phyloP scores from a whole-genome alignment of 2,329 filamentous ascomycete genomes.

The Trichoderma breve region DNA sequence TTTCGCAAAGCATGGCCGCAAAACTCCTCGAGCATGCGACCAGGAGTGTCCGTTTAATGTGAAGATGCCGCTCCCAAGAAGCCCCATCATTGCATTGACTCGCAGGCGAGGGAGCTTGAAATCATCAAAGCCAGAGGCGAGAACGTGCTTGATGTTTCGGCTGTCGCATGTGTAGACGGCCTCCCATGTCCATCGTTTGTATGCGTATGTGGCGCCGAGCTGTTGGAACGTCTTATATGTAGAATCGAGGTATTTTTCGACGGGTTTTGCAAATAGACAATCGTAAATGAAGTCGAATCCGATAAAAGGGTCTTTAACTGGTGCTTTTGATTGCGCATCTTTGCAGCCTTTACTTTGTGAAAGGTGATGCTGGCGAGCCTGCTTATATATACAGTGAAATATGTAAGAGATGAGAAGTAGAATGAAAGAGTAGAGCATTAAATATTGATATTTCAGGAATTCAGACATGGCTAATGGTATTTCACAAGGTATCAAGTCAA shows the following conservation, averaged over 20 bases:
- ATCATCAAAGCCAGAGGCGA: slow-evolving; percentile 52
- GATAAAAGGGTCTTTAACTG: slow-evolving; percentile 33
- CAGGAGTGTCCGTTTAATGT: slow-evolving; percentile 47
- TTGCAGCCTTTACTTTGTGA: slow-evolving; percentile 27
- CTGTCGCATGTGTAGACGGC: slow-evolving; percentile 43
- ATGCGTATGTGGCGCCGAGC: slow-evolving; percentile 35
- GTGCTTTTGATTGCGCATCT: slow-evolving; percentile 25
- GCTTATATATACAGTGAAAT: slow-evolving; percentile 19
- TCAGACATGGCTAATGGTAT: background rate
- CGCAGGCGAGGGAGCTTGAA: slow-evolving; percentile 43
- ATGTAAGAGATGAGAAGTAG: background rate
- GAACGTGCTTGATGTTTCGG: slow-evolving; percentile 54
- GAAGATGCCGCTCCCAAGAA: slow-evolving; percentile 50
- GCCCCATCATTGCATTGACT: slow-evolving; percentile 36
- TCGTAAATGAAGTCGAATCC: slow-evolving; percentile 38
- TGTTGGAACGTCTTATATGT: slow-evolving; percentile 29
- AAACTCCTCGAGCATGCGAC: slow-evolving; percentile 42
- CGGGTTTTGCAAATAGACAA: slow-evolving; percentile 27
- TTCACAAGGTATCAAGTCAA: background rate
- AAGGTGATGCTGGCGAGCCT: slow-evolving; percentile 20
- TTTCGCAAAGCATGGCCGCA: slow-evolving; percentile 36
- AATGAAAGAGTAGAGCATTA: background rate
- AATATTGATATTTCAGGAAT: background rate
- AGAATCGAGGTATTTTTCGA: slow-evolving; percentile 31
- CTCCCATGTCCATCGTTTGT: slow-evolving; percentile 34